Evolutionary conservation across 352 stramenopile genomes (phyloP).

Genomic region (Globisporangium cylindrosporum): DNA sequence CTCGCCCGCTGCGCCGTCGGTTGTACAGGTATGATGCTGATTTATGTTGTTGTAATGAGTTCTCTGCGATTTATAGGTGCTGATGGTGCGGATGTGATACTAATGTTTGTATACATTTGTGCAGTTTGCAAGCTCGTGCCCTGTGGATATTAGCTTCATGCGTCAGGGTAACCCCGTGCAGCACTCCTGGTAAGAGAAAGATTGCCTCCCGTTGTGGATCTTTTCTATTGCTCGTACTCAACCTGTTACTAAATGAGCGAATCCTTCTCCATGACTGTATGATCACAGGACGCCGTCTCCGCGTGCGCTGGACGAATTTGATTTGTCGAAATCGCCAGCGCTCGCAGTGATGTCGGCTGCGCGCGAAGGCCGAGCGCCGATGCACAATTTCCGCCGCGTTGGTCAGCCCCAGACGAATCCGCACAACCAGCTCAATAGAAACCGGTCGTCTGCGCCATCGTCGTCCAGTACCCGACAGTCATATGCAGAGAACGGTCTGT

Average conservation of each 20-base stretch:
- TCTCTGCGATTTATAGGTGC: neutral
- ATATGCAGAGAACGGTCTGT: constrained; percentile 1
- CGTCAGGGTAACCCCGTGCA: constrained; percentile 33
- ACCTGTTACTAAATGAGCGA: too few relatives aligned
- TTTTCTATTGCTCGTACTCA: neutral
- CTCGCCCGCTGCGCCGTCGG: constrained; percentile 30
- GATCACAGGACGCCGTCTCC: constrained; percentile 20
- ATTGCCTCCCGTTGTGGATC: too few relatives aligned
- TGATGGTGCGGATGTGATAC: neutral
- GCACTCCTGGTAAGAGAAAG: constrained; percentile 37
- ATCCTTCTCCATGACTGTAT: neutral
- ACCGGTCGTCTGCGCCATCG: neutral
- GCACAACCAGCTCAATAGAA: constrained; percentile 7
- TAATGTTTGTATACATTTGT: neutral
- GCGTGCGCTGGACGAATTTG: constrained; percentile 54
- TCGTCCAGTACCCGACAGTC: neutral
- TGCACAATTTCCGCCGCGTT: constrained; percentile 15
- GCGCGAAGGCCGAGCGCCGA: constrained; percentile 33
- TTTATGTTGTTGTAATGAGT: neutral
- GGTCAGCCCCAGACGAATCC: constrained; percentile 9
- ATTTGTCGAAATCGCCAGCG: constrained; percentile 67
- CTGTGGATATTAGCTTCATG: constrained; percentile 60
- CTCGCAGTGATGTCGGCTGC: constrained; percentile 63
- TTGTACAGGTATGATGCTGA: constrained; percentile 39
- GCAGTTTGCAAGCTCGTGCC: constrained; percentile 70